These are phyloP conservation scores for Kwoniella heveanensis DNA, from an alignment of 768 basidiomycete genomes.

Conservation along the genomic window DNA sequence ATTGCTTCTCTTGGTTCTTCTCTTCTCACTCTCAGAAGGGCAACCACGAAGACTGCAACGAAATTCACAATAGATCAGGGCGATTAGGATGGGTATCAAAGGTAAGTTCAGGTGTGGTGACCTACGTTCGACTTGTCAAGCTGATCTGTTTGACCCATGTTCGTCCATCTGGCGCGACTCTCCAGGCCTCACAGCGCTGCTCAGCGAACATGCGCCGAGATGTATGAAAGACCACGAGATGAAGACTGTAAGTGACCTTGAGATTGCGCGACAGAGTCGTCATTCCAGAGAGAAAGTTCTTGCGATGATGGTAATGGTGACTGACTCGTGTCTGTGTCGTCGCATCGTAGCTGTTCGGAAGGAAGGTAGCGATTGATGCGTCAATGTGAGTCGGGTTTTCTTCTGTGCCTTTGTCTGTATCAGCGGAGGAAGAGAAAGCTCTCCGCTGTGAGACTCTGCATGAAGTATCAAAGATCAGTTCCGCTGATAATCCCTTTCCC, in stretches of 20 bases:
- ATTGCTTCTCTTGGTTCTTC: background rate
- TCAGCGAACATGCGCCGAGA: conserved; percentile 85
- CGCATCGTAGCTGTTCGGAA: conserved; percentile 71
- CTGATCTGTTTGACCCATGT: no score
- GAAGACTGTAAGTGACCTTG: conserved; percentile 70
- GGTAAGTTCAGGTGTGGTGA: conserved; percentile 57
- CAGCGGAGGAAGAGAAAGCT: no score
- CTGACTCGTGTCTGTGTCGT: background rate
- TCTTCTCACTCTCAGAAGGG: background rate
- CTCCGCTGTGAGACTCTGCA: no score
- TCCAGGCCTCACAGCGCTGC: conserved; percentile 73
- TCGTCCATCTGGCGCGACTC: no score
- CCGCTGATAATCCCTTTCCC: no score
- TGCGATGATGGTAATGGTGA: no score
- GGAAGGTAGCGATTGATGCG: conserved; percentile 98
- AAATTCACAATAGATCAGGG: background rate
- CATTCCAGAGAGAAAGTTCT: no score
- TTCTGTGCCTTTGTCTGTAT: no score
- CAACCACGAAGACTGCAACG: no score
- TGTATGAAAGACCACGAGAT: conserved; percentile 86
- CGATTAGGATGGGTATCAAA: conserved; percentile 79
- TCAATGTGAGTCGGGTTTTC: conserved; percentile 51
- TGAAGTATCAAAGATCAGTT: no score
- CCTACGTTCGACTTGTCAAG: no score
- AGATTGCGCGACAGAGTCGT: no score